Conservation (phyloP, 2,329 filamentous ascomycete genomes). For the Colletotrichum aenigma region DNA sequence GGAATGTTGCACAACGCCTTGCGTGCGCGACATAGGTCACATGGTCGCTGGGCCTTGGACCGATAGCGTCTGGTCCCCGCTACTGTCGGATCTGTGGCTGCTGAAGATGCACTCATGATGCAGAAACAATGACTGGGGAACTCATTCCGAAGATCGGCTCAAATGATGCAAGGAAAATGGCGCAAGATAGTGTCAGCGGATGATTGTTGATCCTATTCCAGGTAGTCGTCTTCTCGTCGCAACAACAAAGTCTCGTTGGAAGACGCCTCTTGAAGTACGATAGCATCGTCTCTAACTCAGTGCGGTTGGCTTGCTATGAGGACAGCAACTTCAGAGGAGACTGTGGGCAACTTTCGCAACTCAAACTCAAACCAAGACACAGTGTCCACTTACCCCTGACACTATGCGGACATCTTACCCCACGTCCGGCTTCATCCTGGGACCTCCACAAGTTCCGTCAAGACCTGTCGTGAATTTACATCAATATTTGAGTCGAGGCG, state of each 20-base stretch:
- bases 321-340: not conserved
- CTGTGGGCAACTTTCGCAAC: not conserved
- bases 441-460: not conserved
- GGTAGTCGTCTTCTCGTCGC: not conserved
- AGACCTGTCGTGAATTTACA: not conserved
- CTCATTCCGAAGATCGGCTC: not conserved
- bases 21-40: slow-evolving; percentile 25
- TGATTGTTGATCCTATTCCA: not conserved
- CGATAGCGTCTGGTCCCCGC: slow-evolving; percentile 20
- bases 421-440: not conserved
- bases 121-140: not conserved
- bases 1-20: slow-evolving; percentile 30
- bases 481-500: not conserved
- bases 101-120: not conserved
- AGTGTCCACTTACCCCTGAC: not conserved
- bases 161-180: not conserved
- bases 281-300: not conserved
- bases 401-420: not conserved
- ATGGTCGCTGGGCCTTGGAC: slow-evolving; percentile 25
- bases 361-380: not conserved
- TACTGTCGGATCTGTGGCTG: not conserved
- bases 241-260: not conserved
- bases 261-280: not conserved
- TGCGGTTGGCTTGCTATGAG: not conserved
- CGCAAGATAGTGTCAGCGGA: not conserved